Percentiles rank a stretch among this genome's conserved stretches.
Conservation (phyloP, 1,284 basidiomycete species). For the Ganoderma resinaceum region DNA sequence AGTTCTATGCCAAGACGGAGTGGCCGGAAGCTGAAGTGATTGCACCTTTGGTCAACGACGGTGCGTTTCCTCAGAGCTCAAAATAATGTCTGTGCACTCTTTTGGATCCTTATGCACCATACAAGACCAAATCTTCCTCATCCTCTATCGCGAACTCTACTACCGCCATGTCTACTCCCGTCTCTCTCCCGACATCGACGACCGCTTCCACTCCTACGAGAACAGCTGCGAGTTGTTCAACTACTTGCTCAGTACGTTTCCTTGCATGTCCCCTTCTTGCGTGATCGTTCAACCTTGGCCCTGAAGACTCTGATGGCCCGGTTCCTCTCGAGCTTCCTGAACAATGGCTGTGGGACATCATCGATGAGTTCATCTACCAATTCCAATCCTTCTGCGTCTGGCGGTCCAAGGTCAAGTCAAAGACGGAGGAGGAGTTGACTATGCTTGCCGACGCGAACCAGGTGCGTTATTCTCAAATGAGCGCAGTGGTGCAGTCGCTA, state of each 20-base stretch:
- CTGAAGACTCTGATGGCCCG: conserved; percentile 89
- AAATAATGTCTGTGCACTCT: no score
- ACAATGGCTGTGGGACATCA: conserved; percentile 99
- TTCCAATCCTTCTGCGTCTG: conserved; percentile 97
- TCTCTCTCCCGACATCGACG: conserved; percentile 93
- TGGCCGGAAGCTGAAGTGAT: conserved; percentile 99
- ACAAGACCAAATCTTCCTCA: conserved; percentile 91
- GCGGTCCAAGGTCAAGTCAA: conserved; percentile 85
- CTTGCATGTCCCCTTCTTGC: background rate
- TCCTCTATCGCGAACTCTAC: conserved; percentile 95
- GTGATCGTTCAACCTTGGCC: background rate
- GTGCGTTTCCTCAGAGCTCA: conserved; percentile 49
- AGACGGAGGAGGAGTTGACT: conserved; percentile 89
- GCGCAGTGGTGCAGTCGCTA: conserved; percentile 10
- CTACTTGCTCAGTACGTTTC: conserved; percentile 79
- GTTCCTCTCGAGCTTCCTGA: conserved; percentile 92
- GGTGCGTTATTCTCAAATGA: conserved; percentile 43
- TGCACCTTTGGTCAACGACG: conserved; percentile 92
- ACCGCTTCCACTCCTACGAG: conserved; percentile 98
- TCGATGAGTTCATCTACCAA: conserved; percentile 99
- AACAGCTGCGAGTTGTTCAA: conserved; percentile 99
- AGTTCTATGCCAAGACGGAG: conserved; percentile 93
- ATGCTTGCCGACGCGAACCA: conserved; percentile 84
- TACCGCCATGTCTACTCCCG: conserved; percentile 96
- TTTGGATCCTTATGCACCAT: background rate